Percentiles rank a stretch among this genome's conserved stretches.
Evolutionary conservation across 768 basidiomycete genomes (phyloP).

Genomic region (Auriscalpium microsporum): DNA sequence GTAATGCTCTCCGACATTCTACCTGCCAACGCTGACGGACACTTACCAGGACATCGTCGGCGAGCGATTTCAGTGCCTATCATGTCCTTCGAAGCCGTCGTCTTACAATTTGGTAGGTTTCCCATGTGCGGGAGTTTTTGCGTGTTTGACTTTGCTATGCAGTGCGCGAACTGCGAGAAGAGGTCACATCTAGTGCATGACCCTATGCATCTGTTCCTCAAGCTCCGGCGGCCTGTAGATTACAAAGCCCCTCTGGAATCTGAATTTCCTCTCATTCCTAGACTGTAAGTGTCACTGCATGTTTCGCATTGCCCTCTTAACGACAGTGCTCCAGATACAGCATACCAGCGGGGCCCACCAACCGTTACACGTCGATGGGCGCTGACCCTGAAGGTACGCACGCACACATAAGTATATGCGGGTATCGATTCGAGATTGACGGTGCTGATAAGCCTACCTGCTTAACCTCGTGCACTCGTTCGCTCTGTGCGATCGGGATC

Average conservation of each 20-base stretch:
- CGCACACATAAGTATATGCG: too few species aligned
- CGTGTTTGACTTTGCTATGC: not conserved
- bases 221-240: slow-evolving; percentile 72
- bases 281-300: slow-evolving; percentile 38
- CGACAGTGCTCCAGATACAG: not conserved
- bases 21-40: not conserved
- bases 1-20: not conserved
- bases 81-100: slow-evolving; percentile 68
- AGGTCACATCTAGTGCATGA: slow-evolving; percentile 76
- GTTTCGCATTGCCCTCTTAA: not conserved
- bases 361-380: slow-evolving; percentile 26
- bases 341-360: not conserved
- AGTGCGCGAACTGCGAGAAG: slow-evolving; percentile 80
- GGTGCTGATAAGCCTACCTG: slow-evolving; percentile 46
- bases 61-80: slow-evolving; percentile 81
- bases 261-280: slow-evolving; percentile 54
- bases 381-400: slow-evolving; percentile 50
- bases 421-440: too few species aligned
- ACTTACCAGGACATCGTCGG: slow-evolving; percentile 59
- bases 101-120: slow-evolving; percentile 64
- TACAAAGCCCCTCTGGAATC: slow-evolving; percentile 38
- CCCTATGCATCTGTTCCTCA: slow-evolving; percentile 82
- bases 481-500: slow-evolving; percentile 83
- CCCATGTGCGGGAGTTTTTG: not conserved
- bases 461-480: slow-evolving; percentile 47